Evolutionary conservation across 768 basidiomycete species (phyloP), one percentile per base, ranked within the genome.

Genomic region (Kwoniella sp.): DNA sequence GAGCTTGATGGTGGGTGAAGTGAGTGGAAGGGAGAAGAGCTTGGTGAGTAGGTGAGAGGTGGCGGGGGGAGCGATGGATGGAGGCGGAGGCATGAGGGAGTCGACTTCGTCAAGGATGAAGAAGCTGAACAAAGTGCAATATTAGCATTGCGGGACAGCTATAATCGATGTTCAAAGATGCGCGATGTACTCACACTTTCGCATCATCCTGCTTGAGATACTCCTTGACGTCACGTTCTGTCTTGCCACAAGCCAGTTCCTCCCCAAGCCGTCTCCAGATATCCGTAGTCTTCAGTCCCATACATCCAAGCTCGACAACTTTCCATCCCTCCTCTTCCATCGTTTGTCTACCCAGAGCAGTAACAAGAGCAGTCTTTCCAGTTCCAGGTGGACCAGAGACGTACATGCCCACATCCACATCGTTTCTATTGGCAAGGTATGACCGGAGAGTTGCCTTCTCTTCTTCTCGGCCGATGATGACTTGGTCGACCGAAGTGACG

Each of bases 331-430:
- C 62, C 7, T 27, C 40, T 17, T 40, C 57, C 1, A 25, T 26
- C 55, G 71, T 36, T 29, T 72, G 69, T 13, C 71, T 44, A 2
- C 74, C 76, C 19, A 80, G 48, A 12, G 72, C 70, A 40, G 74
- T 74, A 19, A 80, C 72, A 27, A 76, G 53, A 25, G 79, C 80
- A 13, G 80, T 81, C 71, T 81, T 99, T 9, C 96, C 95, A 1
- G 91, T 92, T 1, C 94, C 95, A 2, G 93, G 92, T 1, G 91
- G 86, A 9, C 95, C 95, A 9, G 93, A 94, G 56, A 97, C 88
- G 79, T 94, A 97, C 62, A 77, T 64, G 19, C 70, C 74, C 1
- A 67, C 69, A 26, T 71, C 74, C 21, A 49, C 25, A 22, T 63
- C 64, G 10, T 49, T 53, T 15, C 58, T 47, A 15, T 61, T 46